Evolutionary conservation across 805 yeast genomes (phyloP).

Genomic region (Lipomyces sp.): DNA sequence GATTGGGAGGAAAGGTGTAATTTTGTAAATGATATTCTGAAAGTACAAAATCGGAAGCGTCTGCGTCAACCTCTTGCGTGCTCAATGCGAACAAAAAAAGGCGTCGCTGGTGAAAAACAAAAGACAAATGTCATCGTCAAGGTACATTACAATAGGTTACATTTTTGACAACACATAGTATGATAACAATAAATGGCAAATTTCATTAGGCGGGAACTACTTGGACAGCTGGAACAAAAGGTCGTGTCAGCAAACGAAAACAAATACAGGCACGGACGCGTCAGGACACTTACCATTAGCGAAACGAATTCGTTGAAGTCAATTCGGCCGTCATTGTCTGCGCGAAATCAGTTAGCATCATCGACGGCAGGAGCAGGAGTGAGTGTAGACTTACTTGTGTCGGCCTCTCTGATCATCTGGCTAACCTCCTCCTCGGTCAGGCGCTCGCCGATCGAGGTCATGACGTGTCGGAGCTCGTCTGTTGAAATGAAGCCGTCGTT

Average conservation of each 20-base stretch:
- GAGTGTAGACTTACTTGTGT: constrained; percentile 50
- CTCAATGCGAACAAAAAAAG: no score
- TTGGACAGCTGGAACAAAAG: constrained; percentile 5
- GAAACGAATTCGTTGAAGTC: constrained; percentile 96
- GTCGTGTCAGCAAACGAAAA: not conserved
- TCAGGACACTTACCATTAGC: constrained; percentile 46
- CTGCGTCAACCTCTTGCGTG: no score
- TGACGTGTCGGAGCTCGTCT: constrained; percentile 92
- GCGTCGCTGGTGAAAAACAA: no score
- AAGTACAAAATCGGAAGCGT: no score
- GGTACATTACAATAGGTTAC: no score
- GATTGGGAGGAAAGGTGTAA: no score
- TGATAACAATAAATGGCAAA: no score
- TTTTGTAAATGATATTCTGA: no score
- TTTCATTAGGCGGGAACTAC: no score
- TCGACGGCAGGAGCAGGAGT: constrained; percentile 1
- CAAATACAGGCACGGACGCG: not conserved
- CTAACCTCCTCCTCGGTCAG: constrained; percentile 95
- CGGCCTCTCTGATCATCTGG: constrained; percentile 95
- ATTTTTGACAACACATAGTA: no score
- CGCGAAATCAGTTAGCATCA: no score
- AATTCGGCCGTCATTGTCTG: constrained; percentile 86
- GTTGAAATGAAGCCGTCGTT: constrained; percentile 97
- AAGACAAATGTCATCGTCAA: no score
- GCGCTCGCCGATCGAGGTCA: constrained; percentile 96